Conservation (phyloP, 129 eudicot species). For the Helichrysum umbraculigerum region DNA sequence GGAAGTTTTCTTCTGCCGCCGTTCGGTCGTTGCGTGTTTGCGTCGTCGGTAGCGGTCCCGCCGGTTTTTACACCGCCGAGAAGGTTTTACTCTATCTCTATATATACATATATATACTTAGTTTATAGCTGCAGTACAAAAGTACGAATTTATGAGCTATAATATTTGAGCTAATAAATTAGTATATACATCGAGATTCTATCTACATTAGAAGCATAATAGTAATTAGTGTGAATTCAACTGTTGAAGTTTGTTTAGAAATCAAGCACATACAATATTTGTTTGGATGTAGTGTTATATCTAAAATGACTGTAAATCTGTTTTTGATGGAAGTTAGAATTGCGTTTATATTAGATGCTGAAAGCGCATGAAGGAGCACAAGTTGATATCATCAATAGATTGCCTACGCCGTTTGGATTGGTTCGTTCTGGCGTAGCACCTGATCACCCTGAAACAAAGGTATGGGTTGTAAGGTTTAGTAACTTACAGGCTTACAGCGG, state of each 20-base stretch:
- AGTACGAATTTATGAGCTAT: no score
- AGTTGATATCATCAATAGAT: constrained; percentile 82
- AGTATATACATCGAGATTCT: no score
- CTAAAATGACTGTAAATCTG: neutral
- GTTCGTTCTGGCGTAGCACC: constrained; percentile 96
- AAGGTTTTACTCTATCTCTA: constrained; percentile 44
- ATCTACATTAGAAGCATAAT: no score
- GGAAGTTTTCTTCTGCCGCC: constrained; percentile 49
- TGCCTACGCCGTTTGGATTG: constrained; percentile 88
- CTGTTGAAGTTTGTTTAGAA: neutral
- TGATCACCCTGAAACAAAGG: constrained; percentile 99
- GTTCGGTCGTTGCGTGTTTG: constrained; percentile 68
- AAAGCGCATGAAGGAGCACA: constrained; percentile 75
- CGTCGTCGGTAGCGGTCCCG: constrained; percentile 94
- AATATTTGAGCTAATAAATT: no score
- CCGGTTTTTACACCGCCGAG: constrained; percentile 96
- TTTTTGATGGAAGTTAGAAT: constrained; percentile 20
- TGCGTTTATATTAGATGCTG: constrained; percentile 55
- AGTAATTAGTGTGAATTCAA: neutral
- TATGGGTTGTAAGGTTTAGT: constrained; percentile 9
- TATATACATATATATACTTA: no score
- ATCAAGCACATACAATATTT: neutral
- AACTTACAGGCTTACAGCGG: neutral
- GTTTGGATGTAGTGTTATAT: neutral
- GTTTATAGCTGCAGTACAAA: no score